These are phyloP conservation scores for Xylaria polymorpha DNA, from an alignment of 2,329 filamentous ascomycete species.

Conservation along the genomic window DNA sequence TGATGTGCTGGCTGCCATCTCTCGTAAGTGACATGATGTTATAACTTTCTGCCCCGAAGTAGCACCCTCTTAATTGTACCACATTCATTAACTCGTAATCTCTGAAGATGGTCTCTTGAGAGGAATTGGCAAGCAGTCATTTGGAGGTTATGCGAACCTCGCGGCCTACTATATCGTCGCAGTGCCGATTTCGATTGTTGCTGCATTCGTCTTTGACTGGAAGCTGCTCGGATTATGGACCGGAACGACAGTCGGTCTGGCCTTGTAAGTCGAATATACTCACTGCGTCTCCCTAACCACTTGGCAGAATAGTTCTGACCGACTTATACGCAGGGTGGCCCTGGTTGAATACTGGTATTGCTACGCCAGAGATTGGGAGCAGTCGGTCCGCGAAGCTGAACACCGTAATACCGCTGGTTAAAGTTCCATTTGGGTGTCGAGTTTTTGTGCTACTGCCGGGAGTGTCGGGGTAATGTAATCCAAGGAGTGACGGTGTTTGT, in stretches of 20 bases:
- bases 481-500: not conserved
- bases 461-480: not conserved
- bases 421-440: constrained; percentile 20
- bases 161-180: constrained; percentile 88
- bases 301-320: constrained; percentile 15
- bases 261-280: constrained; percentile 59
- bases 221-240: constrained; percentile 84
- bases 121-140: constrained; percentile 86
- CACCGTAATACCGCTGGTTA: constrained; percentile 61
- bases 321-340: constrained; percentile 55
- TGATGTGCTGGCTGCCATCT: constrained; percentile 81
- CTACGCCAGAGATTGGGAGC: constrained; percentile 64
- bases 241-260: constrained; percentile 78
- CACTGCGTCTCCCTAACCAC: not conserved
- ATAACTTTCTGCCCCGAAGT: not conserved
- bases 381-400: constrained; percentile 64
- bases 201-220: constrained; percentile 82
- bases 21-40: constrained; percentile 55
- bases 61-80: not conserved
- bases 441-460: not conserved
- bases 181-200: constrained; percentile 82
- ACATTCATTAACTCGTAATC: constrained; percentile 8
- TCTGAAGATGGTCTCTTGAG: constrained; percentile 76
- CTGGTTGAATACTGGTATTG: constrained; percentile 66
- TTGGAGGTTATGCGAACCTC: constrained; percentile 90